Percentiles rank a stretch among this genome's conserved stretches.
Conservation (phyloP, 441 rosid species). For the Iberis amara region DNA sequence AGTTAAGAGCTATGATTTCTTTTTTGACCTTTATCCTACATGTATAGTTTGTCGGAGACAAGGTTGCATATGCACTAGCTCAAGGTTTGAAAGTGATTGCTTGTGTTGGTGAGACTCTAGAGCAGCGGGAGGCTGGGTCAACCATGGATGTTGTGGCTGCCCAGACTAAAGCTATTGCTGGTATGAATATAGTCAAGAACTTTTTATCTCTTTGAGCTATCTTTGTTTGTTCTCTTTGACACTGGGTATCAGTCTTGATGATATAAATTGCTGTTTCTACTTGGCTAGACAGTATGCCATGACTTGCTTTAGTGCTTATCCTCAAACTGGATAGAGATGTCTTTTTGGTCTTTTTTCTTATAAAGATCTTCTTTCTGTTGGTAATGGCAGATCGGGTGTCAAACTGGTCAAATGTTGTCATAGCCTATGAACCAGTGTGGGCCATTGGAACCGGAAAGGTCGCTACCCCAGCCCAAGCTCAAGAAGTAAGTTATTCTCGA, state of each 20-base stretch:
- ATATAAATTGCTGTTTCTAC: too few species aligned
- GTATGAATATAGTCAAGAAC: constrained; percentile 25
- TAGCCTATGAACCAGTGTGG: constrained; percentile 78
- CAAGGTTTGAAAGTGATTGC: constrained; percentile 70
- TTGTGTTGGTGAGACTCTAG: constrained; percentile 76
- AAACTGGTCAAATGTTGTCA: constrained; percentile 51
- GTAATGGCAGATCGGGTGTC: constrained; percentile 32
- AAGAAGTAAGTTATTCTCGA: constrained; percentile 44
- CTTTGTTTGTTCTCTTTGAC: background rate
- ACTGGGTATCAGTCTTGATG: background rate
- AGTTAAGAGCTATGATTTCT: too few species aligned
- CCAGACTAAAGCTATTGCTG: constrained; percentile 71
- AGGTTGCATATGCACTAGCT: constrained; percentile 66
- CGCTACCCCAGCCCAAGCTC: constrained; percentile 67
- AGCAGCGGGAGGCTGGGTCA: constrained; percentile 58
- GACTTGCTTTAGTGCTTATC: too few species aligned
- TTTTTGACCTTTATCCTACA: constrained; percentile 12
- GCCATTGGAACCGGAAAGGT: constrained; percentile 80
- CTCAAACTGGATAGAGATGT: too few species aligned
- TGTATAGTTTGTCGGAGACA: constrained; percentile 57
- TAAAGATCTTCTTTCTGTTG: background rate
- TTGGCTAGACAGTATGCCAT: too few species aligned
- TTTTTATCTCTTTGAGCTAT: background rate
- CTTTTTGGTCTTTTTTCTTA: too few species aligned
- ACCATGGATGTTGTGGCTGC: constrained; percentile 67